A percentile compares a stretch with the other conserved stretches of the same genome.
Conservation (phyloP, 441 rosid genomes). For the Omphalea diandra region DNA sequence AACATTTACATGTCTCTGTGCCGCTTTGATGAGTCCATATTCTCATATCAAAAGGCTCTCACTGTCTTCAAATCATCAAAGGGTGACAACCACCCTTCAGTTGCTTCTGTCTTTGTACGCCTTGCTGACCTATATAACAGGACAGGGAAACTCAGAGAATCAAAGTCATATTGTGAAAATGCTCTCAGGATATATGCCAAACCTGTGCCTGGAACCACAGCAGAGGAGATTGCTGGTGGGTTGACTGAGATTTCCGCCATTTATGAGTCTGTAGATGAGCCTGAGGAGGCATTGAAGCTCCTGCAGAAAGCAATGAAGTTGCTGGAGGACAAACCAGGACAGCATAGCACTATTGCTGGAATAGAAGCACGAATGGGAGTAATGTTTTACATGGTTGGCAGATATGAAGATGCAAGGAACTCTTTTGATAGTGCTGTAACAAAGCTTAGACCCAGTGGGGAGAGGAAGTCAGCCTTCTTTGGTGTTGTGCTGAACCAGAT, state of each 20-base stretch:
- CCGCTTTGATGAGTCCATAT: constrained; percentile 94
- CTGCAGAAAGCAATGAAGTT: constrained; percentile 87
- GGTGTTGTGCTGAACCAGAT: constrained; percentile 97
- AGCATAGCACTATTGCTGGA: constrained; percentile 92
- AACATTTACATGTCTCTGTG: constrained; percentile 83
- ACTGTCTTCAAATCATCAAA: constrained; percentile 91
- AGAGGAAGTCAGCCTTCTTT: constrained; percentile 89
- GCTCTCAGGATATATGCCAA: constrained; percentile 88
- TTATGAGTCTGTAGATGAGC: constrained; percentile 91
- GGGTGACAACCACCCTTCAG: constrained; percentile 93
- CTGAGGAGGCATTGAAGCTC: constrained; percentile 93
- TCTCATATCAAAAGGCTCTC: constrained; percentile 97
- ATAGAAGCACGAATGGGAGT: constrained; percentile 97
- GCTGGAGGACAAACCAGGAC: constrained; percentile 94
- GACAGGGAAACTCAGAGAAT: constrained; percentile 94
- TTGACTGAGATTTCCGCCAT: constrained; percentile 88
- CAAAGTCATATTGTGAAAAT: constrained; percentile 90
- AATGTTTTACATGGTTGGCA: constrained; percentile 84
- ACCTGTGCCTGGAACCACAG: constrained; percentile 91
- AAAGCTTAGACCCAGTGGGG: constrained; percentile 84
- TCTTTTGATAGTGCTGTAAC: constrained; percentile 75
- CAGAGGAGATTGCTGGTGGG: constrained; percentile 94
- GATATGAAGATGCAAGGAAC: constrained; percentile 84
- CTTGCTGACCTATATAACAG: constrained; percentile 92
- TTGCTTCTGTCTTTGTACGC: constrained; percentile 89